phyloP scores from a whole-genome alignment of 768 basidiomycete species.

The Rhodosporidiobolus odoratus region DNA sequence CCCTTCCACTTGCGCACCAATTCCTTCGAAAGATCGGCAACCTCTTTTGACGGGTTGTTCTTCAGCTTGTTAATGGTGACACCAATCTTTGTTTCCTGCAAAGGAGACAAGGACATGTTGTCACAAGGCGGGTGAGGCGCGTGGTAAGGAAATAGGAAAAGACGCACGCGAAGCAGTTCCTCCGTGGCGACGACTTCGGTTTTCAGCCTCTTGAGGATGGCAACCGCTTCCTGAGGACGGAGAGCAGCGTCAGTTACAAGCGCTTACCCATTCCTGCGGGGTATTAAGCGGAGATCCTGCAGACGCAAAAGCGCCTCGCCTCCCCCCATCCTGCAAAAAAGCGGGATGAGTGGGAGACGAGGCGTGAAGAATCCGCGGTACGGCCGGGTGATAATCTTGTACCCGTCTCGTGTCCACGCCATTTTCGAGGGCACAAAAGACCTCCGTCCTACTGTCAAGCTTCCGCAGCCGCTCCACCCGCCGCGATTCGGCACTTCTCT shows the following conservation, averaged over 20 bases:
- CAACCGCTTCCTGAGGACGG: constrained; percentile 20
- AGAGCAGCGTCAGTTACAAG: background rate
- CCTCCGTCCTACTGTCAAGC: too few species aligned
- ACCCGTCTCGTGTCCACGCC: background rate
- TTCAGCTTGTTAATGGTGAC: constrained; percentile 87
- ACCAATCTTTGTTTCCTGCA: constrained; percentile 85
- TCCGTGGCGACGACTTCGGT: constrained; percentile 40
- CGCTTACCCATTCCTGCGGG: background rate
- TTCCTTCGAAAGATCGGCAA: constrained; percentile 79
- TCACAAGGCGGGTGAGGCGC: background rate
- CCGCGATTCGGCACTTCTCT: too few species aligned
- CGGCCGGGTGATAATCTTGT: background rate
- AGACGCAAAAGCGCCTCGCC: constrained; percentile 12
- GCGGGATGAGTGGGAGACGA: background rate
- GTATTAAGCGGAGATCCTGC: background rate
- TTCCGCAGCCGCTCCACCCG: too few species aligned
- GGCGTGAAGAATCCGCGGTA: background rate
- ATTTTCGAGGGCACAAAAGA: too few species aligned
- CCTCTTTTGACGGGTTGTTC: constrained; percentile 62
- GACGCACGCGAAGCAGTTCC: constrained; percentile 41
- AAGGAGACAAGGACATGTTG: background rate
- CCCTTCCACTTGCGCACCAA: constrained; percentile 84
- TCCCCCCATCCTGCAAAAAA: background rate
- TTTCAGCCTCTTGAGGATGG: constrained; percentile 38
- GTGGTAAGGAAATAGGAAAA: background rate